Evolutionary conservation across 805 yeast species (phyloP), one percentile per base, ranked within the genome.

Genomic region (Ogataea angusta): DNA sequence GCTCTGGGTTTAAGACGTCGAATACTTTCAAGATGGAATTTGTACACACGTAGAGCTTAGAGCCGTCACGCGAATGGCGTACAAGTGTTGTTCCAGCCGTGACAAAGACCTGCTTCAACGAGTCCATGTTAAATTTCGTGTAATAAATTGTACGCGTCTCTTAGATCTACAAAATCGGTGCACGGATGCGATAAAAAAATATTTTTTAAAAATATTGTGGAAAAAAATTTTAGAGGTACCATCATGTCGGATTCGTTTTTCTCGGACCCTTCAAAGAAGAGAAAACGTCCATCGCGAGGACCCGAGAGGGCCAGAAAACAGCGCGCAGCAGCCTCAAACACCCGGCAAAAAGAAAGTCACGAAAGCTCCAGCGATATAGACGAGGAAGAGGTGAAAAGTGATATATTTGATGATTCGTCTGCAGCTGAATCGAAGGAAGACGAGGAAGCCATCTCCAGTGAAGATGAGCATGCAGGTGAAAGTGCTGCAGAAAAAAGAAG

Each of bases 401-500:
- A 56, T 45, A 55, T 59, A 19, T 59, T 56, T 41, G 63, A 49
- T 5, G 54, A 56, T 16, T 54, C 57, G 5, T 53, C 54, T 32
- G 43, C 36, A 19, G 30, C 10, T 15, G 62, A 48, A 2, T 67
- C 57, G 9, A 67, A 51, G 4, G 59, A 53, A 9, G 65, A 60
- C 8, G 69, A 63, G 16, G 74, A 68, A 28, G 69, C 75, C n/a
- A 12, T 10, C 16, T 77, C 75, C 12, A 79, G 84, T 10, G 91
- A 83, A 23, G 93, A 82, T 50, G 95, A 83, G 51, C 78, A 80
- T 49, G 78, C 69, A 12, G 73, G 71, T 13, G 98, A 91, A 63
- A 77, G 78, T 34, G 95, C 90, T 7, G 95, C 96, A 0, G 99
- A 93, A 57, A 89, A 87, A 64, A 78, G 99, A 64, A 78, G 99